Evolutionary conservation across 2,329 filamentous ascomycete species (phyloP).

Genomic region (Periconia sp.): DNA sequence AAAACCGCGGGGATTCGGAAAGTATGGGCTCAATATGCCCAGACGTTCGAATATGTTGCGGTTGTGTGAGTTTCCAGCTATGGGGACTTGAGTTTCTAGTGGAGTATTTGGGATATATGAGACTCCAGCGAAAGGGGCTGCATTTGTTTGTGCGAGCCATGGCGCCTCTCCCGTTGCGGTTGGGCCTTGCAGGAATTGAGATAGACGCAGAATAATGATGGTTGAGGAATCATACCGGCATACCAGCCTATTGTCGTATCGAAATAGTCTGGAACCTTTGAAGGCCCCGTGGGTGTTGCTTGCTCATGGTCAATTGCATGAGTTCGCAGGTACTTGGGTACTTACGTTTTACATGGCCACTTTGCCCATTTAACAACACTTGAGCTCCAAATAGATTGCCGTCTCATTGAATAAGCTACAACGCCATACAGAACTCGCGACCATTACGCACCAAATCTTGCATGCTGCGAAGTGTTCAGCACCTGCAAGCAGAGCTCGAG

Average conservation of each 20-base stretch:
- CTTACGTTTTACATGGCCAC: too few species aligned
- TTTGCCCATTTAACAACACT: too few species aligned
- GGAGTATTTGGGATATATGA: constrained; percentile 73
- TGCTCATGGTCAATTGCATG: too few species aligned
- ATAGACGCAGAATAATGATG: neutral
- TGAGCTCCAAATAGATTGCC: too few species aligned
- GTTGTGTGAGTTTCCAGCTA: constrained; percentile 63
- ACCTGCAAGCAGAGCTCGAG: too few species aligned
- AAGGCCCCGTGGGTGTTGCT: too few species aligned
- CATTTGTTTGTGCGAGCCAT: constrained; percentile 74
- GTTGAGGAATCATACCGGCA: neutral
- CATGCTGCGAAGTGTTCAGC: too few species aligned
- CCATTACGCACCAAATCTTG: too few species aligned
- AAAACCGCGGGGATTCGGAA: constrained; percentile 71
- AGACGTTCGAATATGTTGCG: constrained; percentile 74
- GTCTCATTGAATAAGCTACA: too few species aligned
- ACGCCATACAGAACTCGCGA: too few species aligned
- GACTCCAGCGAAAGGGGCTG: constrained; percentile 65
- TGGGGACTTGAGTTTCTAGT: constrained; percentile 73
- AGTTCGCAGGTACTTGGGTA: too few species aligned
- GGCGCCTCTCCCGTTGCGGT: constrained; percentile 73
- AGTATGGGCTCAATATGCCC: constrained; percentile 73
- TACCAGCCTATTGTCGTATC: neutral
- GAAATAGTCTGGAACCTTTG: neutral
- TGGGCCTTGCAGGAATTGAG: constrained; percentile 56